Conservation (phyloP, 116 monocot genomes). For the Posidonia oceanica region DNA sequence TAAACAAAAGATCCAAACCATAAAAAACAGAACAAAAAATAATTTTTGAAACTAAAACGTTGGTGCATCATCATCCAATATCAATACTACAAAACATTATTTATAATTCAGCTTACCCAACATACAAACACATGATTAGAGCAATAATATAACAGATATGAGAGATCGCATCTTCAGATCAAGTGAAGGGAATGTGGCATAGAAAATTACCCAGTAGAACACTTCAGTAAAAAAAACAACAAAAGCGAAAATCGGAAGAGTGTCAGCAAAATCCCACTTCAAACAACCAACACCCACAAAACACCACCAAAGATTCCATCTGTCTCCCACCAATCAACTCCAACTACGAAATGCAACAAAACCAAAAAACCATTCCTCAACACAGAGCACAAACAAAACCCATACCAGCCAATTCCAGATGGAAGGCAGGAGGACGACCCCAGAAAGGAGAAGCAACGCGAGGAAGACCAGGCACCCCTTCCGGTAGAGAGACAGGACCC, state of each 20-base stretch:
- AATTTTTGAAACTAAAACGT: too few species aligned
- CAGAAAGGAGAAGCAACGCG: slow-evolving; percentile 5
- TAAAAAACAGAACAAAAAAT: too few species aligned
- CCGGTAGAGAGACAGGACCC: neutral
- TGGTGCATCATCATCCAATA: too few species aligned
- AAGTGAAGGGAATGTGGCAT: too few species aligned
- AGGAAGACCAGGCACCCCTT: slow-evolving; percentile 6
- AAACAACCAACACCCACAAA: too few species aligned
- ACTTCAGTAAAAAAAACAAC: too few species aligned
- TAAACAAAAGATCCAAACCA: neutral
- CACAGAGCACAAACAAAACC: neutral
- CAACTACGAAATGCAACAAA: neutral
- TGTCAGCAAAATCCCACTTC: too few species aligned
- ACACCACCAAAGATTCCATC: too few species aligned
- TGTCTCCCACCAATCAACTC: neutral
- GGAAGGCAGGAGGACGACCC: slow-evolving; percentile 8
- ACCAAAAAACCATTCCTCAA: neutral
- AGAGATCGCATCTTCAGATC: too few species aligned
- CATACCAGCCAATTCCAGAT: slow-evolving; percentile 27
- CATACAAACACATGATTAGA: neutral
- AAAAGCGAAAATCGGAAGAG: too few species aligned
- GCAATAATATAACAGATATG: neutral
- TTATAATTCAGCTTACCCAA: neutral
- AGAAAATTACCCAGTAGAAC: too few species aligned
- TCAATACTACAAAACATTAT: too few species aligned